Conservation (phyloP, 2,329 filamentous ascomycete species). For the Fusarium domesticum region DNA sequence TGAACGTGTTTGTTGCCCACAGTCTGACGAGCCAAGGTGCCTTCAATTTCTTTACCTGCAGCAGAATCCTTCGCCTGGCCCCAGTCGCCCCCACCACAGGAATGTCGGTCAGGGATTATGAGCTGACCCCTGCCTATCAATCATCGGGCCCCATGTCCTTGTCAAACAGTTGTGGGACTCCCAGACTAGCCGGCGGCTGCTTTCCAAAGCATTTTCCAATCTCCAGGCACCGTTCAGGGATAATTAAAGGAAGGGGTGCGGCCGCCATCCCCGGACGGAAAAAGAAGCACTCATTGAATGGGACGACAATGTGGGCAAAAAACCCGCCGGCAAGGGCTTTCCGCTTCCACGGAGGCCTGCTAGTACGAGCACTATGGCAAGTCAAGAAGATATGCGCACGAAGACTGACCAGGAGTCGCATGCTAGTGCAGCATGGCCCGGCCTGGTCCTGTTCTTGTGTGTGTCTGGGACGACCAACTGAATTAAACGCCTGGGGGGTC, state of each 20-base stretch:
- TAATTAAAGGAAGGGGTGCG: conserved; percentile 22
- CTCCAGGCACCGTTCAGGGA: conserved; percentile 23
- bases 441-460: background rate
- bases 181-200: conserved; percentile 1
- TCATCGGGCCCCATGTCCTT: conserved; percentile 5
- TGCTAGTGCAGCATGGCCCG: background rate
- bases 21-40: conserved; percentile 30
- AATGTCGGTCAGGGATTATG: conserved; percentile 34
- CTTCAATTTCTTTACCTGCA: conserved; percentile 33
- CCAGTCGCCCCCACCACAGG: conserved; percentile 21
- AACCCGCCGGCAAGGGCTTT: conserved; percentile 30
- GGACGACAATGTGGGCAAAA: conserved; percentile 15
- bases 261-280: conserved; percentile 28
- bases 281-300: conserved; percentile 16
- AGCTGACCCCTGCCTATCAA: conserved; percentile 17
- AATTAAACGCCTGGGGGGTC: background rate
- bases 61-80: conserved; percentile 31
- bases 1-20: conserved; percentile 11
- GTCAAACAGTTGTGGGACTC: conserved; percentile 21
- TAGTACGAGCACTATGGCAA: background rate
- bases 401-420: conserved; percentile 20
- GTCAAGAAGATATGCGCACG: conserved; percentile 18
- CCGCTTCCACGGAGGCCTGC: conserved; percentile 31
- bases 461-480: background rate
- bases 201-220: conserved; percentile 17